phyloP scores from a whole-genome alignment of 257 asterid species.

The Voacanga thouarsii region DNA sequence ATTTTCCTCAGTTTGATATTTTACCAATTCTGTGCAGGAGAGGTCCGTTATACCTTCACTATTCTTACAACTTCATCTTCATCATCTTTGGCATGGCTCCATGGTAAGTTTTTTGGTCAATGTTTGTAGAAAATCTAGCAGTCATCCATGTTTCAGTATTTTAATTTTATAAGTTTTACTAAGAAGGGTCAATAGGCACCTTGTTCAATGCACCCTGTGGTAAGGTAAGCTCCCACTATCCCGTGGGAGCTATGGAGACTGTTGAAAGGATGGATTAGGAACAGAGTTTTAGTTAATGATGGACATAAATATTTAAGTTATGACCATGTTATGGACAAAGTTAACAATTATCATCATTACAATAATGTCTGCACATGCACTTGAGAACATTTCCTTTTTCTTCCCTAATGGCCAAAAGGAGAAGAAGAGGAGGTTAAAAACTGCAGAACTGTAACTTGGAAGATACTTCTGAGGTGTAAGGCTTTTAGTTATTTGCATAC shows the following conservation, averaged over 20 bases:
- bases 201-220: neutral
- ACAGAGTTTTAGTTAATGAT: neutral
- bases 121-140: neutral
- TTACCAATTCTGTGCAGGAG: conserved; percentile 58
- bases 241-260: neutral
- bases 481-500: neutral
- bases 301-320: neutral
- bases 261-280: neutral
- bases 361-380: neutral
- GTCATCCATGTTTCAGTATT: neutral
- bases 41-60: conserved; percentile 72
- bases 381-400: neutral
- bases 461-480: neutral
- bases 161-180: neutral
- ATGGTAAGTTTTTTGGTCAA: conserved; percentile 48
- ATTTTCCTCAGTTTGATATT: conserved; percentile 11
- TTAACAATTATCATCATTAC: neutral
- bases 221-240: too few species aligned
- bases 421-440: neutral
- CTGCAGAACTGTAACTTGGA: neutral
- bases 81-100: conserved; percentile 80
- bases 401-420: neutral
- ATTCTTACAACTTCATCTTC: conserved; percentile 80
- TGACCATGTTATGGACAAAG: neutral
- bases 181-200: neutral